Evolutionary conservation across 768 basidiomycete genomes (phyloP), one percentile per base, ranked within the genome.

Genomic region (Calocybe cyanea): DNA sequence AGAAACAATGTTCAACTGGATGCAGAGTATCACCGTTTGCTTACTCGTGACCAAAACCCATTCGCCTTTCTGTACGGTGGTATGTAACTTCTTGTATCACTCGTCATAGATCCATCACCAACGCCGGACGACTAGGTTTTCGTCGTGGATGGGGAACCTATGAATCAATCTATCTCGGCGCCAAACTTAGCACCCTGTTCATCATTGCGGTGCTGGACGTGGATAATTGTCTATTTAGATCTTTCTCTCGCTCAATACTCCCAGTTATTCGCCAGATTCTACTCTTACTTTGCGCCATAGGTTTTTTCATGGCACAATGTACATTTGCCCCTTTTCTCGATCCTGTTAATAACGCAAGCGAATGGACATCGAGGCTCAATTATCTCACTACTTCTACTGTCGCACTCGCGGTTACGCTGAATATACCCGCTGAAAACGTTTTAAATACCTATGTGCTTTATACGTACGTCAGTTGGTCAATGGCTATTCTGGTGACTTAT

Each of bases 191-290:
- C 53, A 77, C 80, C 13, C 68, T 89, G 5, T 61, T 87, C 20
- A 72, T 84, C 17, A 71, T 85, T 32, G 81, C 85, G 4, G 62
- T 87, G 41, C 71, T 89, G 49, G 75, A 83, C 62, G 72, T 79
- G 15, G 68, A 86, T 57, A 91, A 88, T 59, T 91, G 88, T 59
- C 59, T 84, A 4, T 85, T 91, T 57, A 81, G 83, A 37, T 63
- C 69, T 21, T 61, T 72, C 25, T 64, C 76, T 18, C 68, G 76
- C n/a, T 65, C 68, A 3, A 63, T 61, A n/a, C 68, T 87, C 36
- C 63, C 72, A 7, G 61, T 87, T 32, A 65, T 76, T 38, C 79
- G 86, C 1, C 85, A 90, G 57, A 67, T 75, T 17, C 57, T 83
- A 14, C 71, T 91, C 11, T 63, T 87, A 14, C 53, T 71, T 6